Evolutionary conservation across 2,329 filamentous ascomycete genomes (phyloP), one percentile per base, ranked within the genome.

Genomic region (Phyllosticta citrichinensis): DNA sequence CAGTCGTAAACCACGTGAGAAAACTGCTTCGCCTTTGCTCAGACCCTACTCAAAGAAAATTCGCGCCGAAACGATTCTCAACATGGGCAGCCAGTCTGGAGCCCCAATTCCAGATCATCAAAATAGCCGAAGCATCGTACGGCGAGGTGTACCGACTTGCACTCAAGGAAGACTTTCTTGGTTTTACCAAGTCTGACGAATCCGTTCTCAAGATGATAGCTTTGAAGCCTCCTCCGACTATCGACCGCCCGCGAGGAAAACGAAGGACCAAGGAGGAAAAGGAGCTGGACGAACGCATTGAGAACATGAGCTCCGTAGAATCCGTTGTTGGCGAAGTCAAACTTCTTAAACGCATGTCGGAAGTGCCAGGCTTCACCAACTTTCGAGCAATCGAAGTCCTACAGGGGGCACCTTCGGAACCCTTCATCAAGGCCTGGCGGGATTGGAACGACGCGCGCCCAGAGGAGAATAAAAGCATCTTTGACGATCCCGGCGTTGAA

Each of bases 101-200:
- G 14, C 67, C 70, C 5, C 70, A 76, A 62, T 81, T 81, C 64
- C 68, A 76, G 47, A 76, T 87, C 51, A 74, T 76, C 9, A 87
- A 87, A 65, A 80, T 87, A 40, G 84, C 83, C 9, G 84, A 87
- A 69, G 85, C 85, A 1, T 85, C 83, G 0, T 87, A 85, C 67
- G 83, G 83, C 59, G 84, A 87, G 67, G 84, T 87, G 2, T 87
- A 86, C 68, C 81, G 83, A 12, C 72, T 86, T 63, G 77, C 75
- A 8, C 69, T 76, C 2, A 68, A 69, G 51, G 61, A 65, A 52
- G 61, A 65, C 5, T 62, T 64, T 4, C 35, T 59, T 33, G 67
- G 66, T 14, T 65, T 73, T 35, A 66, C 69, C 17, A 65, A 62
- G 19, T 67, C 68, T 22, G 71, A 77, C 57, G 77, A 79, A 63